phyloP scores from a whole-genome alignment of 306 rosid species.

The Inga oerstediana region DNA sequence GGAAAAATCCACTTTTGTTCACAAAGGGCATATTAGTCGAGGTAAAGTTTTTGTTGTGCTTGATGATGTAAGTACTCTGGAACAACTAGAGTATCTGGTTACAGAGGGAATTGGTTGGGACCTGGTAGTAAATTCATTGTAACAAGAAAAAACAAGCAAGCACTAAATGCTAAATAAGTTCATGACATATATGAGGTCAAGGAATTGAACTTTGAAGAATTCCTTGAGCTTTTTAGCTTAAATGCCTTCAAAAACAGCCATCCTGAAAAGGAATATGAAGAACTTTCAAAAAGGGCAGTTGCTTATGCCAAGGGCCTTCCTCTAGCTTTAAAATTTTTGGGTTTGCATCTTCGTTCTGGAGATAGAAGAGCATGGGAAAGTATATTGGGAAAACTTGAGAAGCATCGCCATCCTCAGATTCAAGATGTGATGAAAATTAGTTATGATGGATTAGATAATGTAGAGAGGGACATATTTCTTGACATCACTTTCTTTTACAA shows the following conservation, averaged over 20 bases:
- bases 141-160: too few relatives aligned
- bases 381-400: neutral
- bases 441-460: neutral
- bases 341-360: neutral
- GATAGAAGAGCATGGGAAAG: neutral
- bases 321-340: constrained; percentile 18
- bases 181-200: neutral
- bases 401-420: neutral
- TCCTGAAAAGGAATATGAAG: neutral
- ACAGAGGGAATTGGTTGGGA: too few relatives aligned
- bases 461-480: neutral
- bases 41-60: constrained; percentile 30
- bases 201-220: neutral
- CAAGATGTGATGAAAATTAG: neutral
- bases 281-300: neutral
- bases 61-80: constrained; percentile 9
- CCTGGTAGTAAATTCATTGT: too few relatives aligned
- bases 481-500: neutral
- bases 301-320: constrained; percentile 13
- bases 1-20: neutral
- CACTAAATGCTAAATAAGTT: too few relatives aligned
- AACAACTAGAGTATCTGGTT: neutral
- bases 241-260: constrained; percentile 26
- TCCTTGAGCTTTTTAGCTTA: neutral
- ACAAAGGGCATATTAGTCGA: neutral